phyloP scores from a whole-genome alignment of 805 yeast genomes.

The Isabelozyma pseudorhagii region DNA sequence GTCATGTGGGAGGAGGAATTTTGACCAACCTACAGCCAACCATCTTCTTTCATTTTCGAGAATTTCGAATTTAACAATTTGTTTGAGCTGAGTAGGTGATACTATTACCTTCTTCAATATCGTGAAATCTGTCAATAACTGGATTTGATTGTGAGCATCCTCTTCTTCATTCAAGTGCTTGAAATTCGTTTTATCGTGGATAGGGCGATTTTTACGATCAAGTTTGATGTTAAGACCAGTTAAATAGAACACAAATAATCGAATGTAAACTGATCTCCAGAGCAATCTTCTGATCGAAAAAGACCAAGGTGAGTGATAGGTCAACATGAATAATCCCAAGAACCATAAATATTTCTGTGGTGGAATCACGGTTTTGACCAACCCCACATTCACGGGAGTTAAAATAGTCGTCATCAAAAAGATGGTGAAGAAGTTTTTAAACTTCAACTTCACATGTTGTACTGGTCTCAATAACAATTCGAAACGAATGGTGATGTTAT shows the following conservation, averaged over 20 bases:
- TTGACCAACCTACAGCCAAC: constrained; percentile 61
- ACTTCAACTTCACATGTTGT: constrained; percentile 22
- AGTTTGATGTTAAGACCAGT: constrained; percentile 38
- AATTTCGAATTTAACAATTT: constrained; percentile 48
- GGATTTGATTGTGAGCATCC: constrained; percentile 6
- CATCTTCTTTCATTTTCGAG: constrained; percentile 60
- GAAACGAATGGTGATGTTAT: constrained; percentile 43
- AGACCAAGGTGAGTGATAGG: constrained; percentile 49
- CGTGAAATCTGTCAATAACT: constrained; percentile 32
- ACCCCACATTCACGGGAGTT: constrained; percentile 44
- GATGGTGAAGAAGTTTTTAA: constrained; percentile 26
- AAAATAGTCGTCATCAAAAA: constrained; percentile 26
- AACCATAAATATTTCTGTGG: constrained; percentile 33
- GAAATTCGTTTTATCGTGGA: constrained; percentile 12
- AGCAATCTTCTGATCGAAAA: constrained; percentile 42
- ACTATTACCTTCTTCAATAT: constrained; percentile 34
- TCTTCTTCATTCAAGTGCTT: constrained; percentile 5
- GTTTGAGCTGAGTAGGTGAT: constrained; percentile 43
- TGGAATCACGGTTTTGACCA: constrained; percentile 29
- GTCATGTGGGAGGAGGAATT: constrained; percentile 49
- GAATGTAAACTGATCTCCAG: constrained; percentile 47
- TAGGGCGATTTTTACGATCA: constrained; percentile 4
- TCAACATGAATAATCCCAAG: constrained; percentile 33
- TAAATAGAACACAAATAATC: constrained; percentile 34
- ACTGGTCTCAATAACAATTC: constrained; percentile 41